Conservation (phyloP, 352 stramenopile genomes). For the Phytophthora pistaciae region DNA sequence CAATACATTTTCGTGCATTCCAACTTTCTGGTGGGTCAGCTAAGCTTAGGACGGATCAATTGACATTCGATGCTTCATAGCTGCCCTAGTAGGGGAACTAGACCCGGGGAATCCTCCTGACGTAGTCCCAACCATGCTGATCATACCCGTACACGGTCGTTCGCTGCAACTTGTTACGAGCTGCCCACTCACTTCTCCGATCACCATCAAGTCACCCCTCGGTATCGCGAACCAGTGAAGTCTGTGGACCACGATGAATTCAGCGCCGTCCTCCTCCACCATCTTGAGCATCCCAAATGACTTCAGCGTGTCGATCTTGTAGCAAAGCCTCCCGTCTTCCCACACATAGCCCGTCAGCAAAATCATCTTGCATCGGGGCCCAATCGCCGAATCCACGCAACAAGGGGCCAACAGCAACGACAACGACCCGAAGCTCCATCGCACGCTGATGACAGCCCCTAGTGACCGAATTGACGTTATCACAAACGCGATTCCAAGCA, state of each 20-base stretch:
- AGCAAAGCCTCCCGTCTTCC: conserved; percentile 30
- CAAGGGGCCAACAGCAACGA: conserved; percentile 17
- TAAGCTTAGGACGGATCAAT: conserved; percentile 1
- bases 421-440: conserved; percentile 12
- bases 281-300: conserved; percentile 34
- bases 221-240: conserved; percentile 32
- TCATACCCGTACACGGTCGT: conserved; percentile 25
- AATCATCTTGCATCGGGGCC: conserved; percentile 27
- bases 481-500: conserved; percentile 29
- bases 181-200: conserved; percentile 21
- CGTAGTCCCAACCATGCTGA: conserved; percentile 27
- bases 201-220: conserved; percentile 23
- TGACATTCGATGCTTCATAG: conserved; percentile 12
- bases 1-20: background rate
- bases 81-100: conserved; percentile 4
- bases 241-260: conserved; percentile 21
- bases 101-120: conserved; percentile 8
- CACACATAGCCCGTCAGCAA: conserved; percentile 36
- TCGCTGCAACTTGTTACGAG: conserved; percentile 18
- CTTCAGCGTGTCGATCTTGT: conserved; percentile 31
- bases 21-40: no score
- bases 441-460: conserved; percentile 25
- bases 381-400: conserved; percentile 26
- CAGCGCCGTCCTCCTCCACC: conserved; percentile 22
- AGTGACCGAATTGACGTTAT: conserved; percentile 31